Evolutionary conservation across 2,329 filamentous ascomycete species (phyloP), one percentile per base, ranked within the genome.

Genomic region (Emmonsiellopsis sp.): DNA sequence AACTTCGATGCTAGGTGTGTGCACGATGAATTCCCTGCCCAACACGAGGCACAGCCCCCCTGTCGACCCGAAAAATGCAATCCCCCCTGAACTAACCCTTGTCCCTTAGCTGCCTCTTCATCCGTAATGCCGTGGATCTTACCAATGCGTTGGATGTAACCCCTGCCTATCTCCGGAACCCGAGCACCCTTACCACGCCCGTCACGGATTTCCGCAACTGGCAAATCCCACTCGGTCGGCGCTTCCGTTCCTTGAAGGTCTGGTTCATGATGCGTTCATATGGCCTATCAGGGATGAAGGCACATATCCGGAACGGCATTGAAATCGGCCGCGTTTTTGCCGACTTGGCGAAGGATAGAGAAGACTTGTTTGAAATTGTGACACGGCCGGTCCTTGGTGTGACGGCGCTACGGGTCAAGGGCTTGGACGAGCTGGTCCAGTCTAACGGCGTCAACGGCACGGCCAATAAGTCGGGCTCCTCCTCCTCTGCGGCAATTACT

Each of bases 191-290:
- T 61, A 81, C 79, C 39, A 90, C 89, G 0, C 78, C 92, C 2
- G 92, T 96, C 1, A 95, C 89, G 27, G 92, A 97, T 71, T 96
- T 95, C 74, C 83, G 92, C 46, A 91, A 97, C 76, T 97, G 92
- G 92, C 90, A 95, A 72, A 94, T 97, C 63, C 90, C 92, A 0
- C 83, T 97, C 0, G 92, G 92, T 7, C 79, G 92, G 2, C 79
- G 92, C 13, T 97, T 97, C 78, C 81, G 92, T 56, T 83, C 86
- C 2, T 73, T 97, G 54, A 97, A 97, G 74, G 84, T 95, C 58
- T 97, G 92, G 92, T 96, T 96, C 66, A 90, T 97, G 6, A 74
- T 96, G 62, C 79, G 92, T 44, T 84, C 80, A 43, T 95, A 90
- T 65, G 92, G 92, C 0, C 73, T 94, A 50, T 76, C 77, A 33